Percentiles rank a stretch among this genome's conserved stretches.
Conservation (phyloP, 2,329 filamentous ascomycete genomes). For the Colletotrichum tanaceti region DNA sequence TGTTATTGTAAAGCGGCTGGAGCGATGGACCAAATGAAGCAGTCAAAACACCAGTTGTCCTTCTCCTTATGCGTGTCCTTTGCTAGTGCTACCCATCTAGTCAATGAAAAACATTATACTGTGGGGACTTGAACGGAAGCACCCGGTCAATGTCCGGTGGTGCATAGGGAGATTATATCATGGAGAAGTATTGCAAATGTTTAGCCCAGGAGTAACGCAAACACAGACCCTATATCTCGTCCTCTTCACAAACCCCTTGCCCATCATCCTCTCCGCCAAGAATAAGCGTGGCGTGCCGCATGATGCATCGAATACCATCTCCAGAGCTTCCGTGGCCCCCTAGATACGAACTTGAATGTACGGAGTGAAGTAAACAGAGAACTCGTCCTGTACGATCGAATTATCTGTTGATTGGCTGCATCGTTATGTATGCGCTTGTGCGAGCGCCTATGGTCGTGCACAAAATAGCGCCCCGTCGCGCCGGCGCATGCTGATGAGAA, state of each 20-base stretch:
- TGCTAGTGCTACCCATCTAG: too few relatives aligned
- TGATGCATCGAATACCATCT: neutral
- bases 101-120: too few relatives aligned
- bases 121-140: too few relatives aligned
- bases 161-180: too few relatives aligned
- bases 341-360: neutral
- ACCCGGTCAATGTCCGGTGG: too few relatives aligned
- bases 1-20: neutral
- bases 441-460: neutral
- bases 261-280: neutral
- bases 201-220: neutral
- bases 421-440: neutral
- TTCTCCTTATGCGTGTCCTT: neutral
- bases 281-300: neutral
- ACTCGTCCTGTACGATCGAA: neutral
- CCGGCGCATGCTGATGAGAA: neutral
- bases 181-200: neutral
- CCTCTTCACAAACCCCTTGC: neutral
- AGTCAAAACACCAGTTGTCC: neutral
- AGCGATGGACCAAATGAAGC: neutral
- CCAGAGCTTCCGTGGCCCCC: neutral
- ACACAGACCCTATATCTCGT: too few relatives aligned
- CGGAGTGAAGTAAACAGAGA: neutral
- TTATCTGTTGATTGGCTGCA: slow-evolving; percentile 3
- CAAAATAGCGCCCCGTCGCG: neutral